These are phyloP conservation scores for Cladosporium sphaerospermum DNA, from an alignment of 2,329 filamentous ascomycete genomes.

Conservation along the genomic window DNA sequence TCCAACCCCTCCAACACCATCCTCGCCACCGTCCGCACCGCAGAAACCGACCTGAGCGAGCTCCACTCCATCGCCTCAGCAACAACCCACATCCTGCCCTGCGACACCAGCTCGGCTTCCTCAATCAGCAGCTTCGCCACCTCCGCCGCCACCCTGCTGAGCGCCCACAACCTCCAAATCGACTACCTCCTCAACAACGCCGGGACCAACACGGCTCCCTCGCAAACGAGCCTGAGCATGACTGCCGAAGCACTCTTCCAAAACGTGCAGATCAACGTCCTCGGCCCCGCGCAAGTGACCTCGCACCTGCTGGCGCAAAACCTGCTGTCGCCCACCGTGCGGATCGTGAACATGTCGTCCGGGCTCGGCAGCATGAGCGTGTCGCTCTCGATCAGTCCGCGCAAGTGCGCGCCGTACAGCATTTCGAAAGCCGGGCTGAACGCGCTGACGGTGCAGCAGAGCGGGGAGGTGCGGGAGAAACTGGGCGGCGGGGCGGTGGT, in stretches of 20 bases:
- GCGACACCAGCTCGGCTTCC: slow-evolving; percentile 34
- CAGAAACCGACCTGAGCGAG: slow-evolving; percentile 24
- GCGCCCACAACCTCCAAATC: slow-evolving; percentile 27
- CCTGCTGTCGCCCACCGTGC: slow-evolving; percentile 27
- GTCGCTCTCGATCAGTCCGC: slow-evolving; percentile 23
- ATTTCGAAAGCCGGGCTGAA: slow-evolving; percentile 42
- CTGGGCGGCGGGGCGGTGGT: slow-evolving; percentile 25
- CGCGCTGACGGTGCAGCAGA: slow-evolving; percentile 40
- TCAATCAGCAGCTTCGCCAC: slow-evolving; percentile 32
- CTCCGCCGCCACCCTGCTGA: slow-evolving; percentile 22
- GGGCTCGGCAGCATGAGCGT: slow-evolving; percentile 30
- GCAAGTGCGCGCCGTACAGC: slow-evolving; percentile 35
- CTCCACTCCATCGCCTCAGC: slow-evolving; percentile 23
- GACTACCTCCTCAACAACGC: slow-evolving; percentile 39
- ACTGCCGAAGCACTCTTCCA: slow-evolving; percentile 31
- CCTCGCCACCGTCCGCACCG: slow-evolving; percentile 35
- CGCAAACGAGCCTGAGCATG: slow-evolving; percentile 36
- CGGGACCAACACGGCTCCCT: slow-evolving; percentile 34
- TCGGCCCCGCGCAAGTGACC: slow-evolving; percentile 43
- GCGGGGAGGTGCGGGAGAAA: slow-evolving; percentile 32
- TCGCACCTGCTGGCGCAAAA: slow-evolving; percentile 29
- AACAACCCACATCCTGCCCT: slow-evolving; percentile 36
- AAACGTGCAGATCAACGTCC: slow-evolving; percentile 42
- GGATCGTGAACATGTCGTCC: slow-evolving; percentile 32
- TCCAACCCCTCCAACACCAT: slow-evolving; percentile 30